phyloP scores from a whole-genome alignment of 352 stramenopile genomes.

The Aphanomyces euteiches region DNA sequence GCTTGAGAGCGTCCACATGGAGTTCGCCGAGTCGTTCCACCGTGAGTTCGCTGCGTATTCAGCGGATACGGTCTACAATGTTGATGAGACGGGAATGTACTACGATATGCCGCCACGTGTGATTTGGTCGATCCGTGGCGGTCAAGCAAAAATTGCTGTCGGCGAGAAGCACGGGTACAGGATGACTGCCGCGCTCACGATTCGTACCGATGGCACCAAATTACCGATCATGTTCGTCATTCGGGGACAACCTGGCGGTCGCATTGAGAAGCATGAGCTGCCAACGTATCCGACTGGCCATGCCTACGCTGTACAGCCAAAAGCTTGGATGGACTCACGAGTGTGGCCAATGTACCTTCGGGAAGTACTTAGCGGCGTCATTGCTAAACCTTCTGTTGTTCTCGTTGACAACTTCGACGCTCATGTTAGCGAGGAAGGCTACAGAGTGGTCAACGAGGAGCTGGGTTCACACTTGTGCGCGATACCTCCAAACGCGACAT shows the following conservation, averaged over 20 bases:
- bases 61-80: too few relatives aligned
- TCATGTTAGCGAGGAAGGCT: constrained; percentile 17
- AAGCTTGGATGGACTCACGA: constrained; percentile 32
- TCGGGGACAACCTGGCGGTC: constrained; percentile 19
- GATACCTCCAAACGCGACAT: constrained; percentile 27
- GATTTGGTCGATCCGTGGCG: too few relatives aligned
- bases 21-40: too few relatives aligned
- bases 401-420: constrained; percentile 34
- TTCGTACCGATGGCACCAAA: not conserved
- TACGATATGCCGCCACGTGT: too few relatives aligned
- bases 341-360: constrained; percentile 31
- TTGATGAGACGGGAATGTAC: too few relatives aligned
- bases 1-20: too few relatives aligned
- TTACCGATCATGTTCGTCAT: constrained; percentile 35
- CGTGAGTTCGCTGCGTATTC: too few relatives aligned
- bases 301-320: constrained; percentile 31
- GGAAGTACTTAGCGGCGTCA: constrained; percentile 3
- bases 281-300: constrained; percentile 27
- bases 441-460: not conserved
- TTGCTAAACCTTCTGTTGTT: constrained; percentile 29
- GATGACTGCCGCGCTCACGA: too few relatives aligned
- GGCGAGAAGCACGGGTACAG: too few relatives aligned
- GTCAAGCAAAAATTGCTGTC: too few relatives aligned
- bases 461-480: constrained; percentile 8
- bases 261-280: constrained; percentile 31